Evolutionary conservation across 257 asterid species (phyloP).

Genomic region (Striga asiatica): DNA sequence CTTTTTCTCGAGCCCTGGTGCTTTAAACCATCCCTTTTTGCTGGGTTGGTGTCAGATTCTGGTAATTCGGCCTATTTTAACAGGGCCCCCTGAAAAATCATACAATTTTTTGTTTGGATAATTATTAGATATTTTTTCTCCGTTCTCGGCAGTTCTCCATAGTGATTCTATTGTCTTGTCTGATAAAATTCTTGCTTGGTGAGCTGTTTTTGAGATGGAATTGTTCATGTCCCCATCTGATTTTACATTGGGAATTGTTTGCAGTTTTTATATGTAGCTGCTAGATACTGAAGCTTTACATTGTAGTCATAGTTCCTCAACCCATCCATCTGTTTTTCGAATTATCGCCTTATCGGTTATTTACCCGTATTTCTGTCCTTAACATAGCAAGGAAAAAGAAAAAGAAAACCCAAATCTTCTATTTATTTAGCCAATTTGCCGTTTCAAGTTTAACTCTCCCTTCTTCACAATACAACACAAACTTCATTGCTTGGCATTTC

Average conservation of each 20-base stretch:
- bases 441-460: not conserved
- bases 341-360: too few relatives aligned
- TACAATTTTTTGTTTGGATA: too few relatives aligned
- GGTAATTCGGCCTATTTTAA: conserved; percentile 17
- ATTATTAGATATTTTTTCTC: not conserved
- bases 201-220: not conserved
- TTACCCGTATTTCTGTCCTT: too few relatives aligned
- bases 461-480: not conserved
- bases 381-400: too few relatives aligned
- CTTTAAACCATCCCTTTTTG: conserved; percentile 12
- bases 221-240: too few relatives aligned
- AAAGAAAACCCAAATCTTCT: not conserved
- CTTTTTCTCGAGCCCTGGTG: conserved; percentile 14
- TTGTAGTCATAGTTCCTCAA: too few relatives aligned
- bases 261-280: too few relatives aligned
- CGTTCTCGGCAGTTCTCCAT: not conserved
- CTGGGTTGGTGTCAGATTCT: conserved; percentile 15
- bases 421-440: not conserved
- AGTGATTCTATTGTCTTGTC: not conserved
- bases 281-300: too few relatives aligned
- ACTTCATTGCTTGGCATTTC: too few relatives aligned
- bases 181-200: not conserved
- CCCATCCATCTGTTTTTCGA: too few relatives aligned
- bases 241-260: too few relatives aligned
- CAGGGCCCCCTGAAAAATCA: too few relatives aligned